Percentiles rank a stretch among this genome's conserved stretches.
These are phyloP conservation scores for Hibiscus tridactylites DNA, from an alignment of 345 rosid species.

Conservation along the genomic window DNA sequence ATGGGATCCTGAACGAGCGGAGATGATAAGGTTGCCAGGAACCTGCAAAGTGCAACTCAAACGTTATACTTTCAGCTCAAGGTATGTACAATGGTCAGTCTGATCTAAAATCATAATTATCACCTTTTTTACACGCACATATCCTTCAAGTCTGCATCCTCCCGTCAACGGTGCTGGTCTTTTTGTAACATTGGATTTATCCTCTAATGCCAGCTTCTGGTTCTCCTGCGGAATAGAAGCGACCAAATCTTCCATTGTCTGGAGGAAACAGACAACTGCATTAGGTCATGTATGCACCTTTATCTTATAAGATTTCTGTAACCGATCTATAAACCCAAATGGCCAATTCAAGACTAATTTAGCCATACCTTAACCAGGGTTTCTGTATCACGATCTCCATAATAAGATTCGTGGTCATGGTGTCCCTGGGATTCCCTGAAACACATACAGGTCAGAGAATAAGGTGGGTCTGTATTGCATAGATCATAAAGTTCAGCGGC, in stretches of 20 bases:
- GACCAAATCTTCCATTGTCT: conserved; percentile 70
- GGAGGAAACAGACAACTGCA: conserved; percentile 17
- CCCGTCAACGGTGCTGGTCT: conserved; percentile 83
- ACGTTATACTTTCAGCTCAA: background rate
- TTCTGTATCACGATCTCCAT: conserved; percentile 98
- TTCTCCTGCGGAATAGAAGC: conserved; percentile 57
- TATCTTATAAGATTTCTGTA: background rate
- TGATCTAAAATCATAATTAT: conserved; percentile 1
- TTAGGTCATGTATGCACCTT: background rate
- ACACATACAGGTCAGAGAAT: conserved; percentile 15
- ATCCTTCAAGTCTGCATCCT: conserved; percentile 96
- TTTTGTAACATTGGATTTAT: conserved; percentile 43
- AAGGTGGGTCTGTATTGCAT: background rate
- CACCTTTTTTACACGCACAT: conserved; percentile 93
- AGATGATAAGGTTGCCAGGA: conserved; percentile 82
- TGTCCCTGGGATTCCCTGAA: conserved; percentile 77
- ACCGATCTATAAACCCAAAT: conserved; percentile 4
- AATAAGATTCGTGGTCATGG: conserved; percentile 95
- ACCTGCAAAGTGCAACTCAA: conserved; percentile 46
- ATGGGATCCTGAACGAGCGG: conserved; percentile 91
- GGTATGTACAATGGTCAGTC: background rate
- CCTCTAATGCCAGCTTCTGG: conserved; percentile 42
- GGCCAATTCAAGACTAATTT: conserved; percentile 15
- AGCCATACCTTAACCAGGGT: conserved; percentile 71
- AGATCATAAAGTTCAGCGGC: background rate